Evolutionary conservation across 2,329 filamentous ascomycete genomes (phyloP).

Genomic region (Neofusicoccum sp.): DNA sequence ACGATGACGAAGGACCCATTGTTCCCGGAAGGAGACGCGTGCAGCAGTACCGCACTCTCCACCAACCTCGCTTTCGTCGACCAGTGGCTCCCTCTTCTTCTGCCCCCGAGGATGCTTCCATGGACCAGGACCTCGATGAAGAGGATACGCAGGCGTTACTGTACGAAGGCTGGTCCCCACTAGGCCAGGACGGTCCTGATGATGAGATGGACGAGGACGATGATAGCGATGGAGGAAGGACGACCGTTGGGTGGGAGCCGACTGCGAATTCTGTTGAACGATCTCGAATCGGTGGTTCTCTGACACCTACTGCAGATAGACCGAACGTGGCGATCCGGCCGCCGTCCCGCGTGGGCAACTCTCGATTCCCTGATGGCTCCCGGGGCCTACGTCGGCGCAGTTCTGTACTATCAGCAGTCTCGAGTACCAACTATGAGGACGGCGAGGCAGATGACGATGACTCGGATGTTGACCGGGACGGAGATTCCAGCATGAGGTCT

Average conservation of each 20-base stretch:
- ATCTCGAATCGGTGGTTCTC: slow-evolving; percentile 45
- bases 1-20: slow-evolving; percentile 38
- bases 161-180: slow-evolving; percentile 38
- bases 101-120: slow-evolving; percentile 29
- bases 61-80: slow-evolving; percentile 20
- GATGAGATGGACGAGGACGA: slow-evolving; percentile 41
- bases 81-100: slow-evolving; percentile 23
- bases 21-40: slow-evolving; percentile 31
- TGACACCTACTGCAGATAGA: slow-evolving; percentile 49
- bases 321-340: slow-evolving; percentile 40
- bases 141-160: slow-evolving; percentile 39
- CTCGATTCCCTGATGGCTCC: slow-evolving; percentile 34
- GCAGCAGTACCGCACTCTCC: slow-evolving; percentile 22
- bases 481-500: slow-evolving; percentile 37
- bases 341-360: slow-evolving; percentile 36
- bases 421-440: slow-evolving; percentile 40
- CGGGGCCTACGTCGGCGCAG: slow-evolving; percentile 39
- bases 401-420: slow-evolving; percentile 33
- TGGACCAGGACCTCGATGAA: slow-evolving; percentile 37
- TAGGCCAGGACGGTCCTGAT: slow-evolving; percentile 33
- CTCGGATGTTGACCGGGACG: slow-evolving; percentile 38
- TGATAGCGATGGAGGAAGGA: slow-evolving; percentile 41
- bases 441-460: slow-evolving; percentile 44
- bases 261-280: slow-evolving; percentile 45
- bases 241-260: slow-evolving; percentile 47